Evolutionary conservation across 1,284 basidiomycete species (phyloP).

Genomic region (Coniferiporia sulphurascens): DNA sequence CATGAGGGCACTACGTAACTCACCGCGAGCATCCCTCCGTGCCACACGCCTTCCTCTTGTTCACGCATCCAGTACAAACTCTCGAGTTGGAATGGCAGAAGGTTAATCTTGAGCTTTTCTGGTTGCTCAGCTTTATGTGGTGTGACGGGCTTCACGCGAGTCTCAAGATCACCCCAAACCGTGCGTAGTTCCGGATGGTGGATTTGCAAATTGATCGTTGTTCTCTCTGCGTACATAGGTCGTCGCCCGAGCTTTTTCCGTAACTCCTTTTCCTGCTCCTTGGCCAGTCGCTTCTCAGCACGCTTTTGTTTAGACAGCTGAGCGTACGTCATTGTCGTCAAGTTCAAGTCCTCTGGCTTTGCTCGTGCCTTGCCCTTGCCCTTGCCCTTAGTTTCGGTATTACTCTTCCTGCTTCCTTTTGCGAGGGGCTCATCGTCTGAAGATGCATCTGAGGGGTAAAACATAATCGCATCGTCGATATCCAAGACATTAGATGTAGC

Average conservation of each 20-base stretch:
- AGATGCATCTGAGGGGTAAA: slow-evolving; percentile 23
- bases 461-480: slow-evolving; percentile 24
- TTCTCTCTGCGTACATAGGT: slow-evolving; percentile 75
- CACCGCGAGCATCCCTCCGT: slow-evolving; percentile 91
- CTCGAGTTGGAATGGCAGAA: slow-evolving; percentile 86
- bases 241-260: slow-evolving; percentile 57
- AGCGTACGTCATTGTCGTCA: too few species aligned
- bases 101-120: slow-evolving; percentile 64
- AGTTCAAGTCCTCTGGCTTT: neutral
- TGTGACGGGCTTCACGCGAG: slow-evolving; percentile 54
- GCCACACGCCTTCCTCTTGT: slow-evolving; percentile 87
- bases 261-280: slow-evolving; percentile 46
- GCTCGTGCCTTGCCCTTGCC: slow-evolving; percentile 28
- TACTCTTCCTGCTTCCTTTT: slow-evolving; percentile 30
- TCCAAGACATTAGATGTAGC: slow-evolving; percentile 25
- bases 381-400: slow-evolving; percentile 27
- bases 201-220: slow-evolving; percentile 56
- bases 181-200: slow-evolving; percentile 75
- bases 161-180: slow-evolving; percentile 86
- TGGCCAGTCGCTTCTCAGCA: slow-evolving; percentile 33
- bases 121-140: slow-evolving; percentile 81
- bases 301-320: slow-evolving; percentile 23
- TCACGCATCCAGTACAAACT: slow-evolving; percentile 94
- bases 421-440: slow-evolving; percentile 35
- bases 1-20: slow-evolving; percentile 26